Percentiles rank a stretch among this genome's conserved stretches.
These are phyloP conservation scores for Mucor piriformis DNA, from an alignment of 371 early-diverging fungal species.

Conservation along the genomic window DNA sequence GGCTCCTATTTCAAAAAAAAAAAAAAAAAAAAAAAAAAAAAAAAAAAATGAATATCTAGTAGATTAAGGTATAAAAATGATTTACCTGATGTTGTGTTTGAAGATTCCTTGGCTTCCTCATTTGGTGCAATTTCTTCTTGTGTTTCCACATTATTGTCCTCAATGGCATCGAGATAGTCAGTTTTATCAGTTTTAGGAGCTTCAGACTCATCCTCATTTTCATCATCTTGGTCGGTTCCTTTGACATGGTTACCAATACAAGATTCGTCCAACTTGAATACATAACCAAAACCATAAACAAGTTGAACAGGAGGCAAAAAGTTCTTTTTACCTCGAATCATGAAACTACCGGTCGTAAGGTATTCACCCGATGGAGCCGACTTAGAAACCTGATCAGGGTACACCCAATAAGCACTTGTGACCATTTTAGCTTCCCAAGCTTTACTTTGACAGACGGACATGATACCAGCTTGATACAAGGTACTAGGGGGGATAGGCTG, in stretches of 20 bases:
- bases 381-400: constrained; percentile 90
- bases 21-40: too few relatives aligned
- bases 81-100: background rate
- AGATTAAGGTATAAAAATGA: background rate
- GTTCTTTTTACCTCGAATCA: constrained; percentile 98
- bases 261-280: constrained; percentile 89
- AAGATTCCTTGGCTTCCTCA: constrained; percentile 1
- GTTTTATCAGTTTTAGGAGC: background rate
- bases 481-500: constrained; percentile 87
- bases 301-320: constrained; percentile 94
- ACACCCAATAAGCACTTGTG: constrained; percentile 97
- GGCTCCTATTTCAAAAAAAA: constrained; percentile 4
- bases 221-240: constrained; percentile 6
- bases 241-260: constrained; percentile 71
- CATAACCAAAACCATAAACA: constrained; percentile 95
- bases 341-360: constrained; percentile 94
- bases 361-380: constrained; percentile 98
- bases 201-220: constrained; percentile 5
- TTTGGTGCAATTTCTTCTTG: constrained; percentile 9
- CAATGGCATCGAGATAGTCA: constrained; percentile 10
- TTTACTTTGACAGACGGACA: constrained; percentile 95
- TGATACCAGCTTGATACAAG: constrained; percentile 93
- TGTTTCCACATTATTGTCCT: constrained; percentile 3
- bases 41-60: background rate
- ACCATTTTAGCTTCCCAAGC: constrained; percentile 99